A percentile compares a stretch with the other conserved stretches of the same genome.
Conservation (phyloP, 2,329 filamentous ascomycete genomes). For the Cryphonectria radicalis region DNA sequence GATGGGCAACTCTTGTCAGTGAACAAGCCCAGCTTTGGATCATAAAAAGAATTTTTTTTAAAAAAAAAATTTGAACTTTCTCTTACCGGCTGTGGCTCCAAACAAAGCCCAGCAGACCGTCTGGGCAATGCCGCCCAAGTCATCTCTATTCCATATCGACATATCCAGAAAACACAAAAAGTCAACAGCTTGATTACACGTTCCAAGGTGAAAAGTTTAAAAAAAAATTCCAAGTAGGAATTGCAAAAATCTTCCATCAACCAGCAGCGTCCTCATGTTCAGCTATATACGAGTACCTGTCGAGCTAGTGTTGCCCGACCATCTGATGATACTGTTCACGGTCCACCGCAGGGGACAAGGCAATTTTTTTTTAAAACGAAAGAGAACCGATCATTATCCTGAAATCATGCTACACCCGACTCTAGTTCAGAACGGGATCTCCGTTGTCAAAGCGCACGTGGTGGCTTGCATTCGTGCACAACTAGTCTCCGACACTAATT, state of each 20-base stretch:
- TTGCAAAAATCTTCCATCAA: background rate
- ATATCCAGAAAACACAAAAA: slow-evolving; percentile 6
- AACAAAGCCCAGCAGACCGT: slow-evolving; percentile 32
- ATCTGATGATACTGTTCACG: background rate
- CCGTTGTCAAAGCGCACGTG: slow-evolving; percentile 3
- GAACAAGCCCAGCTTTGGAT: slow-evolving; percentile 13
- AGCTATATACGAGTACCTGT: background rate
- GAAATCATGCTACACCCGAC: background rate
- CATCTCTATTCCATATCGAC: slow-evolving; percentile 24
- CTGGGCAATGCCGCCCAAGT: slow-evolving; percentile 18
- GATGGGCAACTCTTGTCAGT: background rate
- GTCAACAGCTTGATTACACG: background rate
- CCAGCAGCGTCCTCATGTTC: background rate
- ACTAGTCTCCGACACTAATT: slow-evolving; percentile 1
- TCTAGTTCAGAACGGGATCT: background rate
- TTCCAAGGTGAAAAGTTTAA: background rate
- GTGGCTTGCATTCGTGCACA: slow-evolving; percentile 8
- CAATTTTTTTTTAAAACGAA: background rate
- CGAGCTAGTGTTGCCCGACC: background rate
- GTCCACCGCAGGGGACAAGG: background rate
- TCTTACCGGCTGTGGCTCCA: slow-evolving; percentile 32
- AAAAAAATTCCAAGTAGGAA: background rate
- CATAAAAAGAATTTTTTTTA: too few species aligned
- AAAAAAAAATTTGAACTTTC: background rate
- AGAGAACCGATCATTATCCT: background rate